A percentile compares a stretch with the other conserved stretches of the same genome.
phyloP scores from a whole-genome alignment of 306 rosid species.

The Canavalia ensiformis region DNA sequence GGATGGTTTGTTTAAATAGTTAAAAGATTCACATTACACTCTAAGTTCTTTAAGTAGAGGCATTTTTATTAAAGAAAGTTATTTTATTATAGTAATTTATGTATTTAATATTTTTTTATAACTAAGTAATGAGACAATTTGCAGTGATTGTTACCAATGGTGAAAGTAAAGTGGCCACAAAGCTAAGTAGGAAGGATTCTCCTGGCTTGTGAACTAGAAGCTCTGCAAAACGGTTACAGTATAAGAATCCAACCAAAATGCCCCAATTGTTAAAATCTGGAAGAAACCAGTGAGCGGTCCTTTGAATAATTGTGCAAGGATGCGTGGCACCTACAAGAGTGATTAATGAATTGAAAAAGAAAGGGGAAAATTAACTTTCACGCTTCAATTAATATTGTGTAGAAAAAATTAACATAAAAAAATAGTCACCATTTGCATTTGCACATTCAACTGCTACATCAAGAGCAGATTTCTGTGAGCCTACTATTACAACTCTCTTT shows the following conservation, averaged over 20 bases:
- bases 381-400: no score
- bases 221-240: conserved; percentile 58
- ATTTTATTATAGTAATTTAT: no score
- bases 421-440: conserved; percentile 54
- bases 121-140: background rate
- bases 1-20: no score
- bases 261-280: conserved; percentile 54
- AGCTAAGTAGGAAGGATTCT: conserved; percentile 46
- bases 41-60: no score
- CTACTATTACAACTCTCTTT: conserved; percentile 55
- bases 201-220: conserved; percentile 69
- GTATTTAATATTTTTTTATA: no score
- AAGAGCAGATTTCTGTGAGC: conserved; percentile 64
- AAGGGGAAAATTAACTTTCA: background rate
- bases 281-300: conserved; percentile 56
- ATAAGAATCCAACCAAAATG: conserved; percentile 49
- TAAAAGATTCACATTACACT: no score
- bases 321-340: conserved; percentile 44
- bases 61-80: no score
- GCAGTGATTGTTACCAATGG: conserved; percentile 59
- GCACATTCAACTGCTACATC: conserved; percentile 71
- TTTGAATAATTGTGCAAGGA: conserved; percentile 63
- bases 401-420: no score
- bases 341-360: no score
- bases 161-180: conserved; percentile 59